A percentile compares a stretch with the other conserved stretches of the same genome.
Evolutionary conservation across 441 rosid genomes (phyloP).

Genomic region (Populus hybrid): DNA sequence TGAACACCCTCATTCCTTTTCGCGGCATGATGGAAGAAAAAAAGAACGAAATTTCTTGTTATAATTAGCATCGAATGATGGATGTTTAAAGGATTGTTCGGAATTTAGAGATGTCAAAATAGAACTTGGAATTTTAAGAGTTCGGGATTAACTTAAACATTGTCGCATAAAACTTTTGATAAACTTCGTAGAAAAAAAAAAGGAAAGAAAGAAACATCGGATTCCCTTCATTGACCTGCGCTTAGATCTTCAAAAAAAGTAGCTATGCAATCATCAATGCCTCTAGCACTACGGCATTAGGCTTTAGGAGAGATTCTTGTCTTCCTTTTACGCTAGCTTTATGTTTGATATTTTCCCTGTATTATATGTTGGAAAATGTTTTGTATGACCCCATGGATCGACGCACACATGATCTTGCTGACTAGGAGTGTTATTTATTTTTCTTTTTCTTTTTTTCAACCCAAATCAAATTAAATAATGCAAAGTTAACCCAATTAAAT

Average conservation of each 20-base stretch:
- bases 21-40: not conserved
- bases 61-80: not conserved
- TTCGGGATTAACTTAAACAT: not conserved
- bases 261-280: constrained; percentile 14
- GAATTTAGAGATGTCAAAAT: not conserved
- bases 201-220: constrained; percentile 16
- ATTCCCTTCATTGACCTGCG: constrained; percentile 30
- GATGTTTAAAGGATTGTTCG: not conserved
- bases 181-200: too few species aligned
- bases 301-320: constrained; percentile 30
- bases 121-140: not conserved
- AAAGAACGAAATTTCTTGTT: too few species aligned
- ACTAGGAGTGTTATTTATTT: not conserved
- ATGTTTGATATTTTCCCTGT: constrained; percentile 3
- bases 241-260: constrained; percentile 17
- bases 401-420: not conserved
- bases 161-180: not conserved
- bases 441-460: too few species aligned
- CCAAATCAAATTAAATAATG: too few species aligned
- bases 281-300: constrained; percentile 8
- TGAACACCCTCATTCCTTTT: not conserved
- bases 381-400: not conserved
- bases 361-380: not conserved
- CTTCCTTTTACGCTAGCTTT: constrained; percentile 25
- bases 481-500: too few species aligned